These are phyloP conservation scores for Microthlaspi erraticum DNA, from an alignment of 345 rosid species.

Conservation along the genomic window DNA sequence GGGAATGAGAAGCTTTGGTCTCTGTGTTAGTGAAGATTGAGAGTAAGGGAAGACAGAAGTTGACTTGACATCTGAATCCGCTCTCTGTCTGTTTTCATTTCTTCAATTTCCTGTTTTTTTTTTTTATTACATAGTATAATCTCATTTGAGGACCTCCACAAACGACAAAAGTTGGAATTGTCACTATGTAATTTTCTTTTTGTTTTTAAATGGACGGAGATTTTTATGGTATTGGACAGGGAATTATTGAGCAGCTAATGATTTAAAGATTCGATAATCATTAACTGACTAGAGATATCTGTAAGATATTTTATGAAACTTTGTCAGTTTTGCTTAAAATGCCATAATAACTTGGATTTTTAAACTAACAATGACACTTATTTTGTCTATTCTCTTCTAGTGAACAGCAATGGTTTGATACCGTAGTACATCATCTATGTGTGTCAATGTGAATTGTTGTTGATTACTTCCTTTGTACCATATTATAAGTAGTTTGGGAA, in stretches of 20 bases:
- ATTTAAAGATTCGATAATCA: conserved; percentile 23
- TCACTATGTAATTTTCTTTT: background rate
- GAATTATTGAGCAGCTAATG: conserved; percentile 29
- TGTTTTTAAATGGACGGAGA: background rate
- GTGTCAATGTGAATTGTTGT: too few relatives aligned
- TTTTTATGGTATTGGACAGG: conserved; percentile 23
- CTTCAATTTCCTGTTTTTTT: background rate
- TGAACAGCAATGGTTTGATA: too few relatives aligned
- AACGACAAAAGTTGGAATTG: conserved; percentile 35
- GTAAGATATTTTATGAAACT: background rate
- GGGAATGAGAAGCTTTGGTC: background rate
- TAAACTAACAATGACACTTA: too few relatives aligned
- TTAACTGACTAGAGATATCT: background rate
- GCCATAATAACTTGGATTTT: too few relatives aligned
- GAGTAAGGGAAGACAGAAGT: conserved; percentile 34
- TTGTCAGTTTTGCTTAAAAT: background rate
- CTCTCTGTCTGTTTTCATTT: conserved; percentile 34
- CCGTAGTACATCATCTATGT: too few relatives aligned
- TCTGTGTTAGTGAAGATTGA: conserved; percentile 35
- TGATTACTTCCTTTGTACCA: too few relatives aligned
- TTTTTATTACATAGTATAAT: background rate
- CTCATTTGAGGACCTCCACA: conserved; percentile 26
- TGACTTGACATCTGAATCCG: conserved; percentile 44
- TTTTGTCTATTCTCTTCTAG: too few relatives aligned
- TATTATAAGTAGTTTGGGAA: too few relatives aligned